Base-by-base conservation (phyloP, 169 alveolate species). In the Cryptosporidium meleagridis region DNA sequence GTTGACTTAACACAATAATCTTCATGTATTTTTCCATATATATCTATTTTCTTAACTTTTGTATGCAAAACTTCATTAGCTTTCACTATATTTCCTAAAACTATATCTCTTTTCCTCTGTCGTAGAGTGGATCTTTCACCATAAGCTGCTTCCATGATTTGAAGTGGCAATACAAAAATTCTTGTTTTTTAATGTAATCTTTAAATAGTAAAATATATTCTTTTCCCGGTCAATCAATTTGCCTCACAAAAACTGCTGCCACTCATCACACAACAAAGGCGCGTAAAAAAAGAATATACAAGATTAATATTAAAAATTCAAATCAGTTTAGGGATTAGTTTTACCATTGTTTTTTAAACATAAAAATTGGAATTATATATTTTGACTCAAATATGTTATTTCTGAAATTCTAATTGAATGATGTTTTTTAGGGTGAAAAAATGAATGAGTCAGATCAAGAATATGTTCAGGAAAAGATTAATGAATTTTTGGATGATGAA, bases 1-100 rank as follows among this genome's bases (percentile, higher is more conserved):
- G 89, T 62, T 39, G 89, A 80, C n/a, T 80, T 80, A 29, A 65
- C 68, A 18, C 89, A 80, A 62, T 80, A 80, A 80, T 80, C 89
- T 39, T 80, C 89, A 37, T 80, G 89, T 26, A 80, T 51, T 44
- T 80, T 80, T 12, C 89, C 89, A 80, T 80, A 80, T 37, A 80
- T 80, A 65, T 80, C 89, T 29, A 80, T 80, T 59, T 80, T 48
- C 48, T 62, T 80, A 53, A 80, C 69, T 26, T 65, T 61, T 44
- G 45, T 80, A 12, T 62, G 62, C 12, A 80, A 23, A 3, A 41
- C 29, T 4, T 65, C 75, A 51, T 59, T 80, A n/a, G 52, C 69
- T 62, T 73, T 55, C 21, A 26, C 41, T 26, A 65, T 21, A 3
- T 55, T 80, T 37, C 68, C 89, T 41, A 59, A 29, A 26, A 80